Evolutionary conservation across 2,329 filamentous ascomycete genomes (phyloP).

Genomic region (Macroventuria anomochaeta): DNA sequence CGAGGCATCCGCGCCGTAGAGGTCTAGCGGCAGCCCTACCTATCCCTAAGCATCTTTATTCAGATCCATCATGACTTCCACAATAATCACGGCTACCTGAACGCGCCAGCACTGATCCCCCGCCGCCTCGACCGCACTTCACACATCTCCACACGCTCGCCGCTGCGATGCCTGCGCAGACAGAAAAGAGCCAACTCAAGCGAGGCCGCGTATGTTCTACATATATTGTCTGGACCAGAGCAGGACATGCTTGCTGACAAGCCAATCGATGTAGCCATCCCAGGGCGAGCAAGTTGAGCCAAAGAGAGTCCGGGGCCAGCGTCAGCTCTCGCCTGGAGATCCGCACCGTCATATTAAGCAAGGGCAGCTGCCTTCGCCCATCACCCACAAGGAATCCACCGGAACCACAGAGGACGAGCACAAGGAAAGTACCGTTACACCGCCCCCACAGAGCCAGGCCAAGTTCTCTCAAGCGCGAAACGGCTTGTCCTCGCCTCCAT

Average conservation of each 20-base stretch:
- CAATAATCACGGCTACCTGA: conserved; percentile 26
- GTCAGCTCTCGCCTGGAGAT: conserved; percentile 64
- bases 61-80: conserved; percentile 28
- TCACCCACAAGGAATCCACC: conserved; percentile 72
- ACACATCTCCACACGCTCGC: conserved; percentile 7
- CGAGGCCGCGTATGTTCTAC: conserved; percentile 70
- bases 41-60: conserved; percentile 17
- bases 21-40: conserved; percentile 27
- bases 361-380: conserved; percentile 76
- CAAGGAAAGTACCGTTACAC: conserved; percentile 77
- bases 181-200: conserved; percentile 85
- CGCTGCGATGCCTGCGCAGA: conserved; percentile 61
- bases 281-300: conserved; percentile 68
- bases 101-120: conserved; percentile 29
- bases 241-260: conserved; percentile 23
- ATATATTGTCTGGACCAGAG: not conserved
- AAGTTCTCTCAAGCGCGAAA: conserved; percentile 41
- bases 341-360: conserved; percentile 58
- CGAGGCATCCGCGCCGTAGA: conserved; percentile 23
- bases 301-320: conserved; percentile 84
- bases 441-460: conserved; percentile 53
- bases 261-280: conserved; percentile 63
- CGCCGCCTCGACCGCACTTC: conserved; percentile 25
- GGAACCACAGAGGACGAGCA: conserved; percentile 58
- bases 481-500: conserved; percentile 63